phyloP scores from a whole-genome alignment of 345 rosid species.

The Aquilaria malaccensis region DNA sequence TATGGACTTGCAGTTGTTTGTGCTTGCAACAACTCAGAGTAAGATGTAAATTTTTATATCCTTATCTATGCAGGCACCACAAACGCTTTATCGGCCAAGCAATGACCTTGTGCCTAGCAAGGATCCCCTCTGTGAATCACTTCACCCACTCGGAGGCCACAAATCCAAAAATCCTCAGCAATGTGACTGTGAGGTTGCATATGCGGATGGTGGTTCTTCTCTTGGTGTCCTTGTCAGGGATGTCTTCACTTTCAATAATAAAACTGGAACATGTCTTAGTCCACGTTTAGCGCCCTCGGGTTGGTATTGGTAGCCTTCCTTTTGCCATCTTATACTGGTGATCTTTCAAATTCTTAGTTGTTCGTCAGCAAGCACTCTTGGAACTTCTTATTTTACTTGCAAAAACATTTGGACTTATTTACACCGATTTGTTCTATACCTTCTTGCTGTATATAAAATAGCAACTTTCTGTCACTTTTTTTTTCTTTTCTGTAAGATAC shows the following conservation, averaged over 20 bases:
- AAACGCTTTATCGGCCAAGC: conserved; percentile 73
- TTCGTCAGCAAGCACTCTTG: too few relatives aligned
- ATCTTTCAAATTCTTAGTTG: too few relatives aligned
- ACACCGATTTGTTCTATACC: too few relatives aligned
- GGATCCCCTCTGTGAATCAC: conserved; percentile 75
- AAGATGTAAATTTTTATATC: not conserved
- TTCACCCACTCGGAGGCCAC: conserved; percentile 47
- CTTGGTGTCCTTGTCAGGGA: conserved; percentile 86
- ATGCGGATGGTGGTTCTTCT: conserved; percentile 93
- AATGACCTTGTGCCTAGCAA: conserved; percentile 52
- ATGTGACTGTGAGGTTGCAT: conserved; percentile 87
- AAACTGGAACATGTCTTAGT: conserved; percentile 39
- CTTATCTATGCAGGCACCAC: conserved; percentile 60
- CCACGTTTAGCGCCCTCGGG: conserved; percentile 77
- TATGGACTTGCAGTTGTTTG: too few relatives aligned
- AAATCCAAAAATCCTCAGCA: conserved; percentile 52
- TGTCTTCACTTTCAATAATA: conserved; percentile 53
- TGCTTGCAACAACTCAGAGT: too few relatives aligned
- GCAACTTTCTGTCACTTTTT: too few relatives aligned
- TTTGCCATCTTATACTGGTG: too few relatives aligned
- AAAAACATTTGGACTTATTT: too few relatives aligned
- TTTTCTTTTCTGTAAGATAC: too few relatives aligned
- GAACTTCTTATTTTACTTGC: too few relatives aligned
- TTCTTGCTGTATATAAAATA: too few relatives aligned
- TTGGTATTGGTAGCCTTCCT: conserved; percentile 17